Conservation (phyloP, 768 basidiomycete genomes). For the Rhodotorula diobovata region DNA sequence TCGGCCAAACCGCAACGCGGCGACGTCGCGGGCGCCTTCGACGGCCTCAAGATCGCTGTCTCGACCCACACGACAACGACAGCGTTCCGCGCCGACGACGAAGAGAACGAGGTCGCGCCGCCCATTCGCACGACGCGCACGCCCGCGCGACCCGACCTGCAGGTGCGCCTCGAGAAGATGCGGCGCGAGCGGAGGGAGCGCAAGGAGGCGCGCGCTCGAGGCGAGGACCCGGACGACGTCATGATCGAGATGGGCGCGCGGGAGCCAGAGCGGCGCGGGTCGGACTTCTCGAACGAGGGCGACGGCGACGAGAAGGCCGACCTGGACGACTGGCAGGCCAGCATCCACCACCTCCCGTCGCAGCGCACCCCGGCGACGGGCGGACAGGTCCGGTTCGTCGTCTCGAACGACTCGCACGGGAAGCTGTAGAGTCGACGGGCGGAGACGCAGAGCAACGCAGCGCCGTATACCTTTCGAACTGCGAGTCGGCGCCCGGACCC, state of each 20-base stretch:
- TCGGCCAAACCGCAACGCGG: conserved; percentile 10
- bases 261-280: neutral
- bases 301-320: neutral
- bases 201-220: neutral
- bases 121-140: conserved; percentile 18
- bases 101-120: neutral
- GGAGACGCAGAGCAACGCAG: too few relatives aligned
- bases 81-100: conserved; percentile 9
- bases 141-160: conserved; percentile 18
- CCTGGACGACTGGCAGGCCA: neutral
- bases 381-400: neutral
- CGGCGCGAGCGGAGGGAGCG: conserved; percentile 13
- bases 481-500: too few relatives aligned
- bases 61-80: conserved; percentile 18
- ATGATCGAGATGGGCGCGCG: conserved; percentile 19
- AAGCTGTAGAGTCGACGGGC: neutral
- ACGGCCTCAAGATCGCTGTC: conserved; percentile 29
- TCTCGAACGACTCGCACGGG: neutral
- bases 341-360: neutral
- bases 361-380: too few relatives aligned
- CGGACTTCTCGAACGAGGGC: neutral
- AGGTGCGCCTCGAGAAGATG: conserved; percentile 15
- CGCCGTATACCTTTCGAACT: too few relatives aligned
- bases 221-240: neutral
- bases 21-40: neutral